Evolutionary conservation across 306 rosid species (phyloP), one percentile per base, ranked within the genome.

Genomic region (Prunus fruticosa): DNA sequence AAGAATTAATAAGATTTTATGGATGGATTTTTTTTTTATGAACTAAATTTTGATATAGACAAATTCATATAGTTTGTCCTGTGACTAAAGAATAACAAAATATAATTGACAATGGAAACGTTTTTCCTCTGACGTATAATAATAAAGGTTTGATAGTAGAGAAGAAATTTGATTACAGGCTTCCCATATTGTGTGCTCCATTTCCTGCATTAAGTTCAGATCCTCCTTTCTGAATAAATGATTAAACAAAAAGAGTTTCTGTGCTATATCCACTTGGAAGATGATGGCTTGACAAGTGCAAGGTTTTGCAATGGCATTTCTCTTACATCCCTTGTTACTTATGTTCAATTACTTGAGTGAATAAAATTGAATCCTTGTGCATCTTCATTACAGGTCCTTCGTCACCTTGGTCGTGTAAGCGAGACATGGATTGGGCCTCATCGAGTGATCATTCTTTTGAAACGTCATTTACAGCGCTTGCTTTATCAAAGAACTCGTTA

Each of bases 401-500:
- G 95, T 64, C 98, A 94, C 86, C 95, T 94, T 57, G 96, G 98
- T 25, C 96, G 97, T 30, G 82, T 92, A 71, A 94, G 73, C 34
- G 98, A 95, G 85, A 82, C 90, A 83, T 91, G 96, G 43, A 72
- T 90, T 38, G 96, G 96, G 30, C 92, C 87, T 85, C 88, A 92
- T 61, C 93, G 98, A 25, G 86, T 95, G 76, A 85, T 92, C 58
- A 84, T 89, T 73, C 83, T 92, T 5, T 81, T 85, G 53, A 95
- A 86, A 86, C 97, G 92, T 38, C 87, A 86, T 52, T 89, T 77
- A 85, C 56, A 13, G 18, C 41, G 60, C 64, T 22, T 77, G 54
- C 54, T 61, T 30, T 72, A 14, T 54, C 14, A 72, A 41, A 11
- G 67, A 13, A 53, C 28, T 7, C 57, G 22, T 43, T 19, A 22